phyloP scores from a whole-genome alignment of 139 green algal genomes.

The Asterochloris erici region DNA sequence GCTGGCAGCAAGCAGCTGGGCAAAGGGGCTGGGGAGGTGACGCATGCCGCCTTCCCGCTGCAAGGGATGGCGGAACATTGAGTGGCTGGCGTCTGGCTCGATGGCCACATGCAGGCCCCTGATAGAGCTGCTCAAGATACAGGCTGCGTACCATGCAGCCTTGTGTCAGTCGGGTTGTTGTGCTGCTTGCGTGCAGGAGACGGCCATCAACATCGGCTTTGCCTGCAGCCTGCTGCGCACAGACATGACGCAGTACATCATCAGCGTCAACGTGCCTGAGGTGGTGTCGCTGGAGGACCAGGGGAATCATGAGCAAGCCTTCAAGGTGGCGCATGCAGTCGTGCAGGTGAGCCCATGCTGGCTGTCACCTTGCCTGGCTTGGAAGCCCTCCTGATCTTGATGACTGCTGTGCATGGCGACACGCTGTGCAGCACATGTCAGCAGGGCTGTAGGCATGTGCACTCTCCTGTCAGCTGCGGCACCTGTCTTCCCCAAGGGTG shows the following conservation, averaged over 20 bases:
- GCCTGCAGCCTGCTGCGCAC: slow-evolving; percentile 53
- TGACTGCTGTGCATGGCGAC: neutral
- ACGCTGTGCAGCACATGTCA: neutral
- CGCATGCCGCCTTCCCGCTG: no score
- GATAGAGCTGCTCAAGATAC: no score
- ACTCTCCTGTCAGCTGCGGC: no score
- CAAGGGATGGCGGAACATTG: no score
- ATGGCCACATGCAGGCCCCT: no score
- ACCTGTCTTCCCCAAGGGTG: no score
- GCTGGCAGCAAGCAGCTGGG: no score
- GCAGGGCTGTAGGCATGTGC: no score
- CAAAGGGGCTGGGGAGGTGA: no score
- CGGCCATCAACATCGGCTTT: slow-evolving; percentile 65
- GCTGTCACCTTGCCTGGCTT: no score
- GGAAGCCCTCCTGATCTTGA: no score
- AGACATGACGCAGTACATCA: slow-evolving; percentile 60
- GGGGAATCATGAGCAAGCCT: slow-evolving; percentile 7
- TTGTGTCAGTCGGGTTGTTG: neutral
- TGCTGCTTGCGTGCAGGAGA: slow-evolving; percentile 39
- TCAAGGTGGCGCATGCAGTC: slow-evolving; percentile 6
- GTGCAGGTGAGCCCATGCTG: neutral
- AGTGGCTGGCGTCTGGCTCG: no score
- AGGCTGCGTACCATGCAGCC: neutral
- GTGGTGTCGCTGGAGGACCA: slow-evolving; percentile 19
- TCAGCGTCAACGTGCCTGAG: slow-evolving; percentile 21